Evolutionary conservation across 2,329 filamentous ascomycete genomes (phyloP).

Genomic region (Ophiostoma pallidulum): DNA sequence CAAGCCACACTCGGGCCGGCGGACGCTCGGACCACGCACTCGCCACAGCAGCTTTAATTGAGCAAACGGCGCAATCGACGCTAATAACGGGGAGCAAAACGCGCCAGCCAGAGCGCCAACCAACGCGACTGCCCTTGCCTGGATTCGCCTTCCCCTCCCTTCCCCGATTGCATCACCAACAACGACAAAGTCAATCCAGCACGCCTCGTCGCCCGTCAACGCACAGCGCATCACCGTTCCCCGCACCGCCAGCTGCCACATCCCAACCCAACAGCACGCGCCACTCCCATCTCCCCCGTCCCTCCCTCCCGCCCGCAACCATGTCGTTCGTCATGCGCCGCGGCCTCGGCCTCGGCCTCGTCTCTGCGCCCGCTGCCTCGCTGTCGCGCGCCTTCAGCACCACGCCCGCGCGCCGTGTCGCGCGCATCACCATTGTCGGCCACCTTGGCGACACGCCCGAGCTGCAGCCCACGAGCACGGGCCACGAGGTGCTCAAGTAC

Average conservation of each 20-base stretch:
- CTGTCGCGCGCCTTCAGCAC: conserved; percentile 65
- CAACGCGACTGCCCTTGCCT: not conserved
- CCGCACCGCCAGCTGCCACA: no score
- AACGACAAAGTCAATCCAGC: no score
- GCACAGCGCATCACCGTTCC: no score
- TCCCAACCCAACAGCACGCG: no score
- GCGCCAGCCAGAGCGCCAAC: not conserved
- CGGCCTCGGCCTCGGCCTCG: conserved; percentile 12
- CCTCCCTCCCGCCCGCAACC: not conserved
- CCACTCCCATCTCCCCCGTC: not conserved
- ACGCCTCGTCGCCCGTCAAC: not conserved
- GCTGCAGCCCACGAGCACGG: conserved; percentile 57
- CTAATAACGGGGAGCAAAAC: not conserved
- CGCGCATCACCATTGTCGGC: conserved; percentile 79
- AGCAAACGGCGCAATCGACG: no score
- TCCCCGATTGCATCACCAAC: not conserved
- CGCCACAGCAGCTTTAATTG: conserved; percentile 6
- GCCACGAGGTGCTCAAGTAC: conserved; percentile 69
- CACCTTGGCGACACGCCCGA: conserved; percentile 75
- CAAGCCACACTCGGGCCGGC: conserved; percentile 1
- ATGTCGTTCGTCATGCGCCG: conserved; percentile 21
- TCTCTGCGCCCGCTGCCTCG: conserved; percentile 34
- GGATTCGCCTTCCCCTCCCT: not conserved
- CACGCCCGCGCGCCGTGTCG: conserved; percentile 53
- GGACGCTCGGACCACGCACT: not conserved